Evolutionary conservation across 2,329 filamentous ascomycete genomes (phyloP).

Genomic region (Apiospora malaysiana): DNA sequence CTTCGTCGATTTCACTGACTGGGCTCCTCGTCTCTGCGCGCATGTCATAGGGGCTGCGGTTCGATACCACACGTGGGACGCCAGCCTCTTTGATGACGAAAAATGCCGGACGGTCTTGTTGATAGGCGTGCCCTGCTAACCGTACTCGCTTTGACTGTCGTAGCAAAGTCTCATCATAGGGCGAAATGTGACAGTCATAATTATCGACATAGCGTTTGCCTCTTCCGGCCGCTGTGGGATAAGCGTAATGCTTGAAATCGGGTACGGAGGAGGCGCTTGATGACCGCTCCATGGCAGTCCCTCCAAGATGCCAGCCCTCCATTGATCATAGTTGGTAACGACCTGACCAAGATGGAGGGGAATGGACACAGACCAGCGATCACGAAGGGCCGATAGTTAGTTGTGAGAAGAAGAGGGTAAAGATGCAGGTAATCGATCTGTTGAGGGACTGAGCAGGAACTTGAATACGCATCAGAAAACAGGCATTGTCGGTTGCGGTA

Average conservation of each 20-base stretch:
- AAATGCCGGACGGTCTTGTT: slow-evolving; percentile 35
- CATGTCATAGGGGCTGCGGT: not conserved
- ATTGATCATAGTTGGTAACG: slow-evolving; percentile 42
- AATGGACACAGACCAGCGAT: slow-evolving; percentile 20
- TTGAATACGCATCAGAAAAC: slow-evolving; percentile 2
- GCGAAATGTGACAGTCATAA: slow-evolving; percentile 38
- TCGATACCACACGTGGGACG: not conserved
- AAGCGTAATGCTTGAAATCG: slow-evolving; percentile 30
- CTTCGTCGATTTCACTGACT: not conserved
- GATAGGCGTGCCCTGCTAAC: slow-evolving; percentile 18
- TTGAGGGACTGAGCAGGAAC: not conserved
- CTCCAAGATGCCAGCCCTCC: slow-evolving; percentile 41
- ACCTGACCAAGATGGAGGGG: slow-evolving; percentile 9
- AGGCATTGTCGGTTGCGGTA: not conserved
- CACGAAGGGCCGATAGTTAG: not conserved
- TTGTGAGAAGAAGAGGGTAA: not conserved
- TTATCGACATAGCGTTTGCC: slow-evolving; percentile 48
- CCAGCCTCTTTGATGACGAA: slow-evolving; percentile 41
- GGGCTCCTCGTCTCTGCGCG: slow-evolving; percentile 4
- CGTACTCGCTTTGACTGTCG: slow-evolving; percentile 41
- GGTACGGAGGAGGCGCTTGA: slow-evolving; percentile 38
- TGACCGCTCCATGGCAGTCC: slow-evolving; percentile 41
- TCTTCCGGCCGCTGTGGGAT: slow-evolving; percentile 38
- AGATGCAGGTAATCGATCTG: not conserved
- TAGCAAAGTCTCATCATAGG: slow-evolving; percentile 42